Percentiles rank a stretch among this genome's conserved stretches.
Conservation (phyloP, 164 flowering plant species). For the Buxus sempervirens region DNA sequence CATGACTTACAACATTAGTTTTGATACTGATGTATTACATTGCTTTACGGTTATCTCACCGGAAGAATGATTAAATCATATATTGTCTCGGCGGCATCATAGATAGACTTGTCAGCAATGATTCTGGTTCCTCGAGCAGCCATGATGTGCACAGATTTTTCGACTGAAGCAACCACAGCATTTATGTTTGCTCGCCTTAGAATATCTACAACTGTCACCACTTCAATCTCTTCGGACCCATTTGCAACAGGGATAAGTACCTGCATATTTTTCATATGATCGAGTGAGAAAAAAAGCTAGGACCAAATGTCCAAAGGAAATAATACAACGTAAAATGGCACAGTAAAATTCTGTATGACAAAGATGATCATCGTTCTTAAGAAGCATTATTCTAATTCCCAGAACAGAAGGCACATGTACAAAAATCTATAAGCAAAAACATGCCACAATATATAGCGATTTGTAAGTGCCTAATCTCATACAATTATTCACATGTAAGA, state of each 20-base stretch:
- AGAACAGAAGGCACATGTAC: too few relatives aligned
- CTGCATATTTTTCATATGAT: conserved; percentile 27
- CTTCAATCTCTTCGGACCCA: conserved; percentile 87
- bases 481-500: too few relatives aligned
- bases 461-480: too few relatives aligned
- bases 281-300: too few relatives aligned
- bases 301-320: not conserved
- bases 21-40: not conserved
- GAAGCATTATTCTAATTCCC: too few relatives aligned
- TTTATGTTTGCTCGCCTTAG: conserved; percentile 77
- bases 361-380: too few relatives aligned
- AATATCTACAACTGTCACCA: conserved; percentile 66
- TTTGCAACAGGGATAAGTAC: conserved; percentile 90
- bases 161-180: conserved; percentile 83
- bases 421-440: too few relatives aligned
- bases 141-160: conserved; percentile 52
- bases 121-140: conserved; percentile 67
- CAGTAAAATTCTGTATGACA: too few relatives aligned
- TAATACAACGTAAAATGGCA: not conserved
- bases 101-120: conserved; percentile 70
- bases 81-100: conserved; percentile 52
- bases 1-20: not conserved
- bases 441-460: too few relatives aligned
- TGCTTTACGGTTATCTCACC: conserved; percentile 41
- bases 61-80: conserved; percentile 91